These are phyloP conservation scores for Diatrype stigma DNA, from an alignment of 2,329 filamentous ascomycete species.

Conservation along the genomic window DNA sequence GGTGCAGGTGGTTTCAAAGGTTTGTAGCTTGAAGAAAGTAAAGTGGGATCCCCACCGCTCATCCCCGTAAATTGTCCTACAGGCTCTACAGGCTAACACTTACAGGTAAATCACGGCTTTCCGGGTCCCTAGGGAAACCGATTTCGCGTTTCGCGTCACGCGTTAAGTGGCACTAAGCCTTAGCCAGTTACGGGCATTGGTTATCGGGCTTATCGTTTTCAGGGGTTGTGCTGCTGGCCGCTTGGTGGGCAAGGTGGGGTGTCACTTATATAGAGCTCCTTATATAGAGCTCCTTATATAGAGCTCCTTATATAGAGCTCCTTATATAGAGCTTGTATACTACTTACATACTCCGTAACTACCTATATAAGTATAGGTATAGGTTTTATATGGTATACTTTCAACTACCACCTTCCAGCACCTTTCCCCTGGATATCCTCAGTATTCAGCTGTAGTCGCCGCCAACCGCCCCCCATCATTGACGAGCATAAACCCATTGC, in stretches of 20 bases:
- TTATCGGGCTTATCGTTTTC: neutral
- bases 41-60: neutral
- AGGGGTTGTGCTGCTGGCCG: neutral
- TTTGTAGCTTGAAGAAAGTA: neutral
- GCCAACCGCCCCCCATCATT: constrained; percentile 7
- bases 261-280: too few species aligned
- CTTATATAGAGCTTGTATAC: too few species aligned
- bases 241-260: too few species aligned
- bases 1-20: neutral
- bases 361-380: too few species aligned
- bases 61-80: neutral
- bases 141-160: constrained; percentile 1
- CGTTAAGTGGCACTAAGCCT: neutral
- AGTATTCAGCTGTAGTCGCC: constrained; percentile 6
- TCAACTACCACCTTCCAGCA: neutral
- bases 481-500: constrained; percentile 17
- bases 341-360: too few species aligned
- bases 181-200: too few species aligned
- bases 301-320: too few species aligned
- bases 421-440: neutral
- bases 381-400: neutral
- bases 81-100: too few species aligned
- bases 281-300: too few species aligned
- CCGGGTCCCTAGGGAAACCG: neutral
- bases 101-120: neutral